Evolutionary conservation across 2,329 filamentous ascomycete species (phyloP).

Genomic region (Pseudocercospora macadamiae): DNA sequence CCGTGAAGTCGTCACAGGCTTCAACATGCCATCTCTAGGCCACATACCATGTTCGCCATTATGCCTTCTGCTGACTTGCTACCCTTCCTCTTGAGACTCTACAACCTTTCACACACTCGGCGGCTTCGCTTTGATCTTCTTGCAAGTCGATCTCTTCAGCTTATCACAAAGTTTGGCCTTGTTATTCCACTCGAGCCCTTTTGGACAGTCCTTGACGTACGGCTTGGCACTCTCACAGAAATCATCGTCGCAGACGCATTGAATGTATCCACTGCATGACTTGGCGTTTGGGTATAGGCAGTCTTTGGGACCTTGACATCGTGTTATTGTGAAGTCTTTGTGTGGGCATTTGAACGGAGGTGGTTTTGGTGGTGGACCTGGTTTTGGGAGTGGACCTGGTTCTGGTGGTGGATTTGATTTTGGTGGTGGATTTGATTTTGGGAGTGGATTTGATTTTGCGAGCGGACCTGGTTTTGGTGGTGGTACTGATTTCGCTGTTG

Average conservation of each 20-base stretch:
- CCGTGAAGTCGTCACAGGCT: no score
- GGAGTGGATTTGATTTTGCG: background rate
- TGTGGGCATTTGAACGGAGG: background rate
- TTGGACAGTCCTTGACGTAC: background rate
- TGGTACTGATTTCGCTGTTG: background rate
- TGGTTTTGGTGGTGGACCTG: background rate
- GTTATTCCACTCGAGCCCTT: background rate
- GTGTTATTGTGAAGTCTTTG: background rate
- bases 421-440: background rate
- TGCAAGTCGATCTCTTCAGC: background rate
- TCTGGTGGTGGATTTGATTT: background rate
- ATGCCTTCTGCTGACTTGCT: background rate
- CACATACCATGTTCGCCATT: no score
- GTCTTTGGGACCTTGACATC: background rate
- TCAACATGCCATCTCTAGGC: no score
- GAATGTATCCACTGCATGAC: background rate
- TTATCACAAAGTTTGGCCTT: constrained; percentile 1
- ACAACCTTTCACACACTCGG: background rate
- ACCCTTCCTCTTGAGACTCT: background rate
- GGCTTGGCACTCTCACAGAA: background rate
- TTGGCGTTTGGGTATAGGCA: constrained; percentile 3
- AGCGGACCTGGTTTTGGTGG: background rate
- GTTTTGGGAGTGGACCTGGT: background rate
- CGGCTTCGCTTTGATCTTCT: background rate
- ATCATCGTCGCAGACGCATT: background rate